Evolutionary conservation across 208 protist genomes (phyloP), one percentile per base, ranked within the genome.

Genomic region (Trypanosoma cruzi): DNA sequence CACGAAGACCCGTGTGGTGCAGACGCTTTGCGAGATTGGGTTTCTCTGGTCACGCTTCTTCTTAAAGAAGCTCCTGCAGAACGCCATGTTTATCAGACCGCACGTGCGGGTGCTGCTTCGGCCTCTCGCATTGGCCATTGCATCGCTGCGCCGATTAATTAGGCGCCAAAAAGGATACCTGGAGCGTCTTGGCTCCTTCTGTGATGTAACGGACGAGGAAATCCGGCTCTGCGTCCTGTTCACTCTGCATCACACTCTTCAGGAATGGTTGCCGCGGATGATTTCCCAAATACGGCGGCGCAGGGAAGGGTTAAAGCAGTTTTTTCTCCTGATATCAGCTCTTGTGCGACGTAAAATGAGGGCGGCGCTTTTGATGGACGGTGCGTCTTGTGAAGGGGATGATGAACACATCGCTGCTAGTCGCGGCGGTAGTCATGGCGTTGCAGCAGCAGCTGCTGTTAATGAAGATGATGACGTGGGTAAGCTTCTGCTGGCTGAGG

Each of bases 11-110:
- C 81, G 88, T 6, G 83, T 88, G 31, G 29, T 88, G 64, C 85
- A 89, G 63, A 92, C 88, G 14, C 50, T 94, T 4, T 86, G 82
- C 48, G 88, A 94, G 55, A 71, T 84, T 1, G 65, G 59, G 0
- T 68, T 91, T 32, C 57, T 93, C 26, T 89, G 80, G 81, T 75
- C 81, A 29, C 78, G 84, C 24, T 74, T 85, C 40, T 53, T 81
- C 40, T 49, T 88, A 26, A 42, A 64, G 20, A 79, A 86, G 67
- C 65, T 86, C 3, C 11, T 55, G 1, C 36, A 52, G 7, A 66
- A 66, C 55, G 55, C 37, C 1, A 0, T 11, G 11, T 74, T 69
- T 64, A 55, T 71, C 10, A 46, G 70, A 28, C 71, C 66, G 0
- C 64, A 71, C 46, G 60, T 75, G 14, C 49, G 64, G 13, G 58